Evolutionary conservation across 2,329 filamentous ascomycete genomes (phyloP).

Genomic region (Fonsecaea monophora): DNA sequence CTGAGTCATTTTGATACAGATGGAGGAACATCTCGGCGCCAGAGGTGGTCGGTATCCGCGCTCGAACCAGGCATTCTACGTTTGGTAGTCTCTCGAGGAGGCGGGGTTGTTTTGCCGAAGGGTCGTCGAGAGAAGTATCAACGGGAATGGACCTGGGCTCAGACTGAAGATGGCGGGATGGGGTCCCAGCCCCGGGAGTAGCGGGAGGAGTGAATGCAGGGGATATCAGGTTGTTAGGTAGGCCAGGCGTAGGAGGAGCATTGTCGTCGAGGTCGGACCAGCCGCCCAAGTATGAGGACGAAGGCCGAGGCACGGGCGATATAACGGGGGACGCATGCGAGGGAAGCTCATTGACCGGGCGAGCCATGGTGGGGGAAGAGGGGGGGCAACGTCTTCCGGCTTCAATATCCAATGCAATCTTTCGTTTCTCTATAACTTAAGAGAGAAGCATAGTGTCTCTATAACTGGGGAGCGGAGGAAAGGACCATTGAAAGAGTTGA

Average conservation of each 20-base stretch:
- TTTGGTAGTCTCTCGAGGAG: constrained; percentile 77
- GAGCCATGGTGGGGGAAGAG: constrained; percentile 24
- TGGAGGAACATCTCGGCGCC: constrained; percentile 98
- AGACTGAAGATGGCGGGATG: constrained; percentile 45
- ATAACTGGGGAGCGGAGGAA: background rate
- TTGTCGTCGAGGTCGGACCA: constrained; percentile 40
- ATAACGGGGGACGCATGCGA: constrained; percentile 61
- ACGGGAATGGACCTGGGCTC: constrained; percentile 54
- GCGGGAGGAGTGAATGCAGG: constrained; percentile 59
- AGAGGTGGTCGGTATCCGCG: constrained; percentile 88
- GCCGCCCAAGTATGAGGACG: constrained; percentile 38
- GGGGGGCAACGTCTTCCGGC: background rate
- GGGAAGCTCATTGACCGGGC: constrained; percentile 53
- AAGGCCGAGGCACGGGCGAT: constrained; percentile 48
- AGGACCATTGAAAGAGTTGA: constrained; percentile 1
- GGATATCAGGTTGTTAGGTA: constrained; percentile 61
- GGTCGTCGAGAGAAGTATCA: constrained; percentile 44
- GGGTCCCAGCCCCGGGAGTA: constrained; percentile 43
- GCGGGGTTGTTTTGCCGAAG: constrained; percentile 66
- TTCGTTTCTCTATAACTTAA: constrained; percentile 18
- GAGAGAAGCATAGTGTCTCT: constrained; percentile 15
- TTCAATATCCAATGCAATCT: background rate
- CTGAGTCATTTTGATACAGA: constrained; percentile 88
- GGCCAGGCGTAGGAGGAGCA: constrained; percentile 50
- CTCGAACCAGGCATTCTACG: constrained; percentile 93